Evolutionary conservation across 2,329 filamentous ascomycete genomes (phyloP), one percentile per base, ranked within the genome.

Genomic region (Alternaria triticimaculans): DNA sequence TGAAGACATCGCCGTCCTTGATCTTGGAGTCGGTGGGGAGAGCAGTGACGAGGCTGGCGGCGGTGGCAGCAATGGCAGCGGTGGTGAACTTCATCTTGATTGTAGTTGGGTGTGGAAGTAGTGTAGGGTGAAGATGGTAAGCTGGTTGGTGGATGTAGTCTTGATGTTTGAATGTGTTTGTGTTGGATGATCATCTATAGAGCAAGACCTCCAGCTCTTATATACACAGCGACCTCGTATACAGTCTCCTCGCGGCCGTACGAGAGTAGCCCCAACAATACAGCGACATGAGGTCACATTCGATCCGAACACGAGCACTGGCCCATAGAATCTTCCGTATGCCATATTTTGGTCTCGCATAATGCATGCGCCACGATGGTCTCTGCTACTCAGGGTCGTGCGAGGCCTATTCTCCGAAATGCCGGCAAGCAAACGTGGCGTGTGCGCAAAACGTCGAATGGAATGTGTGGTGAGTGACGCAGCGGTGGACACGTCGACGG

Each of bases 1-100:
- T 77, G 73, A 89, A 89, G 57, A 77, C 73, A 50, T 78, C 75
- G 44, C 71, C 64, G 41, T 74, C 68, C 50, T 68, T 56, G 60
- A 70, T 68, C 20, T 72, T 66, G 50, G 75, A 68, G 55, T 59
- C 62, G 72, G 21, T 37, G 30, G 49, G 44, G 60, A 46, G 49
- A 66, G 68, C 41, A n/a, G 55, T 25, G 15, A 46, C 60, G 26
- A 62, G 26, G 21, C 54, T 37, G 28, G 55, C 60, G 28, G 55
- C 46, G 21, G 54, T 20, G 28, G 55, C 46, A 41, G 55, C 48
- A 25, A 58, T 33, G 55, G 55, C 48, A 18, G 60, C 46, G 23
- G 55, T 62, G 55, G 55, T 62, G 60, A 62, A 62, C 55, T 62
- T 62, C 60, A 62, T 62, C 37, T 41, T 41, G 23, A 15, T 58